Conservation (phyloP, 257 asterid species). For the Lycium barbarum region DNA sequence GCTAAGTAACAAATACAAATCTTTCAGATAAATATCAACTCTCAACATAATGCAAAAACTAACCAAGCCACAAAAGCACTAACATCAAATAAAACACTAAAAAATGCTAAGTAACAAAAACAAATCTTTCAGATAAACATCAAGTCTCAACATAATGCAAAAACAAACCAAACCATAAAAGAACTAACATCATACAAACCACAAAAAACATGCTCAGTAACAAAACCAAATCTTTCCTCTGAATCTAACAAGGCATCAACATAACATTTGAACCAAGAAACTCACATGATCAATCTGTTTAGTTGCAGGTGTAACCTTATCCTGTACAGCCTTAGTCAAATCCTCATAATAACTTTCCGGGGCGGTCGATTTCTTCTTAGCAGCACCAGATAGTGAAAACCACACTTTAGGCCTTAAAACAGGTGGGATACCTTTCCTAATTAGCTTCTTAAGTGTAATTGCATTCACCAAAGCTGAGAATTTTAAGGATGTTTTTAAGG, state of each 20-base stretch:
- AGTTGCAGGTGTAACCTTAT: slow-evolving; percentile 90
- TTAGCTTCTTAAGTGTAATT: slow-evolving; percentile 84
- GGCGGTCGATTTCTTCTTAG: slow-evolving; percentile 94
- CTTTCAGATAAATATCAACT: too few relatives aligned
- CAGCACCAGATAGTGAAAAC: slow-evolving; percentile 94
- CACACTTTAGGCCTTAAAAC: slow-evolving; percentile 91
- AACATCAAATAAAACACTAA: too few relatives aligned
- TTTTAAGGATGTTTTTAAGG: slow-evolving; percentile 75
- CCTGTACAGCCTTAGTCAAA: slow-evolving; percentile 72
- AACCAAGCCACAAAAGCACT: too few relatives aligned
- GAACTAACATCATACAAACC: not conserved
- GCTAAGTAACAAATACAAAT: too few relatives aligned
- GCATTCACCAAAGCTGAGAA: slow-evolving; percentile 83
- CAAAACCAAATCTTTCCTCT: not conserved
- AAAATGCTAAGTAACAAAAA: too few relatives aligned
- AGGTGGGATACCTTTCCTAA: slow-evolving; percentile 95
- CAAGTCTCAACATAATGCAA: slow-evolving; percentile 5
- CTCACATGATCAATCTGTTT: slow-evolving; percentile 98
- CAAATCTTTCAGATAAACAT: too few relatives aligned
- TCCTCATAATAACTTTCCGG: slow-evolving; percentile 93
- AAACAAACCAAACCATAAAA: not conserved
- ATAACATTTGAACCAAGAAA: not conserved
- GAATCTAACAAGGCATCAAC: not conserved
- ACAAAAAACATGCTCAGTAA: not conserved
- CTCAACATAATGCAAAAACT: too few relatives aligned